Evolutionary conservation across 805 yeast species (phyloP), one percentile per base, ranked within the genome.

Genomic region (Yarrowia porcina): DNA sequence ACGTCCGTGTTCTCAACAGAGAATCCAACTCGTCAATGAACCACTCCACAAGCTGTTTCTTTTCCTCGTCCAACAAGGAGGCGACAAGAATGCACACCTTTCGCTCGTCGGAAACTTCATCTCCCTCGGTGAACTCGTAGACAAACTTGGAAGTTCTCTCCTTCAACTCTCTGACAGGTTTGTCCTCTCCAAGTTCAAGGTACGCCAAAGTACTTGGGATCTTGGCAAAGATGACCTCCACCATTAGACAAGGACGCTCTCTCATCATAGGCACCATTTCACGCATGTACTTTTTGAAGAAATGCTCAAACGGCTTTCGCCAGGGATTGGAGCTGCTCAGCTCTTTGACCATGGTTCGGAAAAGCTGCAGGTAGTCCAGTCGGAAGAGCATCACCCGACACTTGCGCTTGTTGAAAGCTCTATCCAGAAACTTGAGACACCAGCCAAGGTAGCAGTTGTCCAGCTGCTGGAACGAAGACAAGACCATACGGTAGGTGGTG

Each of bases 201-300:
- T 79, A 93, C 45, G 79, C 75, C 65, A 77, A 75, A 21, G 79
- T 76, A n/a, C 35, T 7, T 2, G 65, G 72, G 80, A 20, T 73
- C 67, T 86, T 77, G 45, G 88, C 82, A 70, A 90, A 89, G 59
- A 90, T 74, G 3, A 93, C 69, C 69, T 90, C 96, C 6, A 82
- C 76, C 66, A 72, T 84, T 69, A 80, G 80, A 61, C 80, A 76
- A 52, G 82, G 92, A 66, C 85, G 80, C 67, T 71, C 79, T 21
- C 73, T 77, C 63, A 79, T 76, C 64, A 75, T 80, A 69, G 73
- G 75, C 50, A 76, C 82, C 68, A 85, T 78, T 66, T 82, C 82
- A 62, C 82, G 80, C 83, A 90, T 83, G 67, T 80, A 90, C 67
- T 86, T 84, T 21, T 79, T 78, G 35, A 88, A 75, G 67, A 93